A percentile compares a stretch with the other conserved stretches of the same genome.
Evolutionary conservation across 768 basidiomycete genomes (phyloP).

Genomic region (Phaffia tasmanica): DNA sequence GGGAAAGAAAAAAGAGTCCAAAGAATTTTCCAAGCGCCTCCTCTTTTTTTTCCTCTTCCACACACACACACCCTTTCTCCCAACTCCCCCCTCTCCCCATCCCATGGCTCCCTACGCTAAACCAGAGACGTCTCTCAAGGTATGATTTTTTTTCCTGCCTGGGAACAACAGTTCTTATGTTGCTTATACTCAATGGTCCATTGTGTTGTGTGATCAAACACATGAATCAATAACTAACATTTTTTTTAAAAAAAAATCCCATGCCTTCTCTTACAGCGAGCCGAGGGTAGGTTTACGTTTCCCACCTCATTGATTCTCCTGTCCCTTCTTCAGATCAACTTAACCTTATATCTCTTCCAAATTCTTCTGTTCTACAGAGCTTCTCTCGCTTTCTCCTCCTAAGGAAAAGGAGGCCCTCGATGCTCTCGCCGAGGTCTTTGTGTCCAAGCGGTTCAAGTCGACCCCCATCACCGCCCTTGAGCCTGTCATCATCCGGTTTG

Average conservation of each 20-base stretch:
- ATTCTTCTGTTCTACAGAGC: slow-evolving; percentile 66
- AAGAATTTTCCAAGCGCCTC: neutral
- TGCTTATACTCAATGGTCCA: neutral
- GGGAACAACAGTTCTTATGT: neutral
- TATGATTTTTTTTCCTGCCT: neutral
- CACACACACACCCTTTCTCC: slow-evolving; percentile 1
- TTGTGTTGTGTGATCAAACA: too few species aligned
- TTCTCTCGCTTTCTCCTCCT: slow-evolving; percentile 80
- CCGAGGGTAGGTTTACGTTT: slow-evolving; percentile 21
- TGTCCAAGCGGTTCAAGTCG: slow-evolving; percentile 83
- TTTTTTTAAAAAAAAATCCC: too few species aligned
- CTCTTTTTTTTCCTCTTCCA: neutral
- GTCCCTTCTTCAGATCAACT: neutral
- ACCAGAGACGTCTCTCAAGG: slow-evolving; percentile 76
- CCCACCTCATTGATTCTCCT: slow-evolving; percentile 5
- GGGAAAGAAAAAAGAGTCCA: too few species aligned
- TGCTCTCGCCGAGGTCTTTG: slow-evolving; percentile 81
- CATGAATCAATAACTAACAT: too few species aligned
- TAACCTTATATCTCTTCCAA: neutral
- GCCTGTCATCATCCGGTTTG: slow-evolving; percentile 86
- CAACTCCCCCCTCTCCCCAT: neutral
- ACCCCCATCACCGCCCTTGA: slow-evolving; percentile 80
- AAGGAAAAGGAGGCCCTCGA: slow-evolving; percentile 84
- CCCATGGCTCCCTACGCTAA: slow-evolving; percentile 79
- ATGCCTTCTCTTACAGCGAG: slow-evolving; percentile 5